Evolutionary conservation across 2,329 filamentous ascomycete species (phyloP), one percentile per base, ranked within the genome.

Genomic region (Xylariaceae sp.): DNA sequence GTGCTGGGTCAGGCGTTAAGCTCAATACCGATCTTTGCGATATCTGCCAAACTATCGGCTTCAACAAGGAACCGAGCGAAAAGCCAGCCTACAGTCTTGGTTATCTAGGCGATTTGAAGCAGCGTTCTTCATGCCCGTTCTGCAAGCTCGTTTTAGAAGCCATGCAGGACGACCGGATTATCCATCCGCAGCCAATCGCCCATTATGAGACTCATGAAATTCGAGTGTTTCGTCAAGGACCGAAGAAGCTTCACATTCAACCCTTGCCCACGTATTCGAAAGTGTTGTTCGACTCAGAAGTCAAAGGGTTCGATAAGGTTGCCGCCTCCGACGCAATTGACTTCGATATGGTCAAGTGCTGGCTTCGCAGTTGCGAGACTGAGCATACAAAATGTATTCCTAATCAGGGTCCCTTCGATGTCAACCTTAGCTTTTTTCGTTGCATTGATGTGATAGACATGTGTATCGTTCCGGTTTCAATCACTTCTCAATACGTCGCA

Each of bases 381-480:
- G 48, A 48, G 22, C 56, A 60, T 45, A 28, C 36, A n/a, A 55
- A 45, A 48, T 58, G 58, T 18, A 36, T 38, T n/a, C 40, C 50
- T n/a, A 53, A 58, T 34, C 10, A 40, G 33, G 51, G 54, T 3
- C 48, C 53, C 2, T 54, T 56, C 14, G 54, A 52, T 19, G 19
- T 51, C 11, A 49, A 60, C 47, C 50, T 58, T 7, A 58, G 56
- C 43, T 60, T 60, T 43, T 58, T 58, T 48, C 45, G 58, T 19
- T 54, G 52, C 45, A 57, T 60, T 34, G 56, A 57, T 45, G 58
- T 60, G 42, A 50, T 52, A 19, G 50, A 58, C 7, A 58, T 57
- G 47, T 55, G 56, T 44, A 58, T 60, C 34, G 47, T 34, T 41
- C 41, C 56, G 5, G 48, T 58, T n/a, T 44, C 54, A 12, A 58